Percentiles rank a stretch among this genome's conserved stretches.
phyloP scores from a whole-genome alignment of 192 early-diverging fungal species.

The Rhizoclosmatium globosum region DNA sequence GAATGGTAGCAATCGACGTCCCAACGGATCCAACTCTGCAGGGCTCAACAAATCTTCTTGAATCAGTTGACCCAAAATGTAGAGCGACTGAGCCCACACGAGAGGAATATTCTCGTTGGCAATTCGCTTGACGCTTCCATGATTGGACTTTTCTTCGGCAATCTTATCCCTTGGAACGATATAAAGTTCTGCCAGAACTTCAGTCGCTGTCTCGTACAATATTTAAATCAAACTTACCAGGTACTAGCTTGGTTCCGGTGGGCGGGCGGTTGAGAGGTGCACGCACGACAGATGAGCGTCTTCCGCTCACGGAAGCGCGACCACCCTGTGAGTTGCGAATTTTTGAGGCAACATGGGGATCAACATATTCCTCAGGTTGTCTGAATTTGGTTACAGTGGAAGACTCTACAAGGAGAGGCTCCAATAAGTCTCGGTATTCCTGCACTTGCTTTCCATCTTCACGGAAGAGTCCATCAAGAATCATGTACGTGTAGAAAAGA shows the following conservation, averaged over 20 bases:
- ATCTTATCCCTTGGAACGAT: constrained; percentile 80
- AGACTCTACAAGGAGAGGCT: constrained; percentile 77
- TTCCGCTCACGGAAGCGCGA: constrained; percentile 9
- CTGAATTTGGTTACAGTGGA: constrained; percentile 60
- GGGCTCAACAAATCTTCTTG: constrained; percentile 77
- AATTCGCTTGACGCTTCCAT: constrained; percentile 73
- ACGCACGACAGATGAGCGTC: constrained; percentile 37
- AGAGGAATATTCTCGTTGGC: constrained; percentile 88
- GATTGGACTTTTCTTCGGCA: constrained; percentile 73
- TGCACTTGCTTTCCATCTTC: constrained; percentile 71
- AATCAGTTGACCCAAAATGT: constrained; percentile 78
- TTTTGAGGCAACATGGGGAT: neutral
- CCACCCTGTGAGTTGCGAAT: neutral
- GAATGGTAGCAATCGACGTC: constrained; percentile 69
- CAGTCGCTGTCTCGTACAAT: constrained; percentile 21
- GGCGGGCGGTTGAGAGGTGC: constrained; percentile 25
- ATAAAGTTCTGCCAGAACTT: constrained; percentile 67
- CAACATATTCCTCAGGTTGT: constrained; percentile 9
- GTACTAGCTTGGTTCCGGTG: constrained; percentile 51
- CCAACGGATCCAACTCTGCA: constrained; percentile 85
- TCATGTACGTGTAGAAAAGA: constrained; percentile 87
- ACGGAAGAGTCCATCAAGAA: constrained; percentile 81
- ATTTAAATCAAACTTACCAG: constrained; percentile 17
- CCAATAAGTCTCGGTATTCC: constrained; percentile 73
- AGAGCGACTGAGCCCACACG: constrained; percentile 88